These are phyloP conservation scores for Macaranga tanarius DNA, from an alignment of 441 rosid species.

Conservation along the genomic window DNA sequence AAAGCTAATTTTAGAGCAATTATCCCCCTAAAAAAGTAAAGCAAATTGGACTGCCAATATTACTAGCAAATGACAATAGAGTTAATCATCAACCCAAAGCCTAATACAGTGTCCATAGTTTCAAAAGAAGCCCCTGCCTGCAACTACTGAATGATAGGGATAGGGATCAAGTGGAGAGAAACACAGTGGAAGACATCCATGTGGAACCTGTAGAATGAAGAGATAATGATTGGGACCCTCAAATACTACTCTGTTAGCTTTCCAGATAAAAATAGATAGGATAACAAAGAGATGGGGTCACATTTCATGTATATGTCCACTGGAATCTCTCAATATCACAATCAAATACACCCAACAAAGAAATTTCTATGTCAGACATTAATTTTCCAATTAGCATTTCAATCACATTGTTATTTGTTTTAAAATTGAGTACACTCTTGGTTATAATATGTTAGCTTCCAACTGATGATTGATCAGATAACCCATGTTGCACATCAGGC, in stretches of 20 bases:
- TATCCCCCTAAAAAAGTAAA: background rate
- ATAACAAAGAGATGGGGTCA: slow-evolving; percentile 7
- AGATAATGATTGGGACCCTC: slow-evolving; percentile 6
- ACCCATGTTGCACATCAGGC: background rate
- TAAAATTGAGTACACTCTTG: background rate
- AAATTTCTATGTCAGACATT: background rate
- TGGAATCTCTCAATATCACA: background rate
- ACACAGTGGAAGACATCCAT: slow-evolving; percentile 1
- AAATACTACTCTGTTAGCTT: slow-evolving; percentile 1
- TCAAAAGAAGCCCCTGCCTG: too few relatives aligned
- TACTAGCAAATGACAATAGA: background rate
- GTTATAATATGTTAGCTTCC: background rate
- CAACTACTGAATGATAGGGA: too few relatives aligned
- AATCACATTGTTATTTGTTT: background rate
- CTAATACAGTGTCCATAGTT: background rate
- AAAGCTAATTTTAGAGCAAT: background rate
- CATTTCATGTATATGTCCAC: background rate
- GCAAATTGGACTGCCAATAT: background rate
- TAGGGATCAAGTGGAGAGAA: background rate
- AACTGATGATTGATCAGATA: background rate
- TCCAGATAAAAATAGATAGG: background rate
- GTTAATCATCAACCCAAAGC: background rate
- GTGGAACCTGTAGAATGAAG: background rate
- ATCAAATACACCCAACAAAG: background rate
- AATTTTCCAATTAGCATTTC: background rate